Base-by-base conservation (phyloP, 257 asterid genomes). In the Jaltomata sinuosa region DNA sequence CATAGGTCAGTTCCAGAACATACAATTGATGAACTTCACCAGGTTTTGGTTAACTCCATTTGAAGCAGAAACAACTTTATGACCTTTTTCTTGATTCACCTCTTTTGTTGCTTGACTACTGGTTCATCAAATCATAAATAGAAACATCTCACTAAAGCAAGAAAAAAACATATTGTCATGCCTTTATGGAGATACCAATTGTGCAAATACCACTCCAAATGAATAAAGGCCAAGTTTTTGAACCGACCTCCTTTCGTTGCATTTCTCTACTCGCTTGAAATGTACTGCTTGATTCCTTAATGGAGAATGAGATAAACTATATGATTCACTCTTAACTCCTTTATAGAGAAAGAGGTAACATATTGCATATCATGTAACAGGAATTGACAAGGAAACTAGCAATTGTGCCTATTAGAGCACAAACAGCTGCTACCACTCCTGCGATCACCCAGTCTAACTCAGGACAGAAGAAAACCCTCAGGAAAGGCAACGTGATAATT, bases 401-500 rank as follows among this genome's bases (percentile, higher is more conserved):
- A 3, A 42, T 34, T 79, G 72, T 71, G 3, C 79, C 88, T 0
- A 69, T 91, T 10, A 88, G 93, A 92, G 97, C 91, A 11, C 88
- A 94, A 42, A 91, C 40, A 74, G 81, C 87, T 5, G 90, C 90
- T 57, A 86, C 96, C 0, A 55, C 96, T 29, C 98, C 97, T 15
- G 87, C 89, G 19, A 57, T 87, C 86, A 90, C 90, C 62, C 89
- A 55, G 67, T 65, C 77, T 22, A 61, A 95, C 15, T 72, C 82
- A 21, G 95, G 90, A 72, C 93, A 89, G 82, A 94, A 96, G 92
- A 96, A 96, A 89, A 92, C 94, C 2, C 78, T 92, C 32, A 83
- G 99, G 65, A 89, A 92, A 85, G 98, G 99, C 82, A 93, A 84
- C 5, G 98, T 93, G 18, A 84, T 96, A 11, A 53, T 96, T 79